Evolutionary conservation across 2,329 filamentous ascomycete species (phyloP).

Genomic region (Pochonia chlamydosporia): DNA sequence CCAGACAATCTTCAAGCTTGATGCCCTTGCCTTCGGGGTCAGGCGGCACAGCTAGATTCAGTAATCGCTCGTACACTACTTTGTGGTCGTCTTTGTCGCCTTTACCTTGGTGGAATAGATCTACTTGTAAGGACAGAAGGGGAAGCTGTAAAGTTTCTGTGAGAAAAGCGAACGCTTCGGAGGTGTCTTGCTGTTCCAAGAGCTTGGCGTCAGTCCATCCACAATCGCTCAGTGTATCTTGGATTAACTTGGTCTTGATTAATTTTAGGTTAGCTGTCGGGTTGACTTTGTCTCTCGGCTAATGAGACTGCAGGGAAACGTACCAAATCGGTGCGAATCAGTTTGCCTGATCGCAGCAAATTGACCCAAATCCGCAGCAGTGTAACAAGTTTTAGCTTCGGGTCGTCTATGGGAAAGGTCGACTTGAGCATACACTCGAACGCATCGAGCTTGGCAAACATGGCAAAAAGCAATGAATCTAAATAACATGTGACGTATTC

Average conservation of each 20-base stretch:
- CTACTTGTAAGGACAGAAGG: constrained; percentile 84
- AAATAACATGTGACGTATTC: constrained; percentile 89
- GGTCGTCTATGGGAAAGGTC: constrained; percentile 62
- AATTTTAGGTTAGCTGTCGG: constrained; percentile 13
- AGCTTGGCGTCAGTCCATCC: constrained; percentile 79
- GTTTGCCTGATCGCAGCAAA: constrained; percentile 73
- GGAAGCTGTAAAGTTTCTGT: constrained; percentile 85
- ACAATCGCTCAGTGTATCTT: constrained; percentile 75
- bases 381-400: constrained; percentile 66
- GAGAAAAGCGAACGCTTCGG: constrained; percentile 92
- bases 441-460: constrained; percentile 85
- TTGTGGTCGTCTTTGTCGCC: constrained; percentile 87
- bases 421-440: constrained; percentile 91
- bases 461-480: constrained; percentile 85
- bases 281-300: background rate
- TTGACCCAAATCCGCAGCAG: constrained; percentile 89
- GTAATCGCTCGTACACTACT: constrained; percentile 81
- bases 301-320: constrained; percentile 17
- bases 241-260: constrained; percentile 68
- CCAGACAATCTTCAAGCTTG: constrained; percentile 83
- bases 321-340: constrained; percentile 83
- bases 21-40: constrained; percentile 65
- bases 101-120: constrained; percentile 88
- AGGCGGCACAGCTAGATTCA: constrained; percentile 85
- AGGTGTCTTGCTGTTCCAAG: constrained; percentile 86